Evolutionary conservation across 805 yeast genomes (phyloP), one percentile per base, ranked within the genome.

Genomic region (Starmerella bacillaris): DNA sequence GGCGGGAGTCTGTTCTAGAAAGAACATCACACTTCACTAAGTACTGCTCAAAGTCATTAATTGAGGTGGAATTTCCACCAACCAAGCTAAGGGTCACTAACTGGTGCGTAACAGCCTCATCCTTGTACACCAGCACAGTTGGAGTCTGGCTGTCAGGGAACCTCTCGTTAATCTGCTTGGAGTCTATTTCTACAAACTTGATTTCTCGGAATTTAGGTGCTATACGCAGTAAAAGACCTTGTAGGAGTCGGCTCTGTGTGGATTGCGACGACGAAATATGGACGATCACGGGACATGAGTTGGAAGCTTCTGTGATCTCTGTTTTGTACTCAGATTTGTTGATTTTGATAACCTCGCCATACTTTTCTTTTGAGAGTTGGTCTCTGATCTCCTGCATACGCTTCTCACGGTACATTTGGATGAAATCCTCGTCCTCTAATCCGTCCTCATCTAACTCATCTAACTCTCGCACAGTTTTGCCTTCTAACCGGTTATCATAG

Each of bases 111-210:
- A 92, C 84, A 43, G 79, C 72, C 20, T 75, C 76, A 37, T 80
- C 70, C 49, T 70, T 68, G 55, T 89, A 89, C 1, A 89, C 68
- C 34, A 89, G 64, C 5, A 89, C 59, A 0, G 98, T 89, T 2
- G 99, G 99, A 48, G 93, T 78, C 60, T 80, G 84, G 21, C 67
- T 54, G 18, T 79, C 86, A 2, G 98, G 95, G 54, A 84, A 89
- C 51, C 75, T 74, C 50, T 86, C 96, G 44, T 84, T 77, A 35
- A 95, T 93, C 55, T 94, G 72, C 39, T 70, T 65, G 18, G 79
- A 94, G n/a, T 78, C 75, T 33, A 89, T 89, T 47, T 89, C 94
- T 29, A 82, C 86, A 51, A 89, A 78, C 56, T 89, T 89, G 46
- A 86, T 57, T 50, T 89, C 94, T 17, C 70, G 68, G 53, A 70